A percentile compares a stretch with the other conserved stretches of the same genome.
phyloP scores from a whole-genome alignment of 192 early-diverging fungal species.

The Funneliformis geosporum region DNA sequence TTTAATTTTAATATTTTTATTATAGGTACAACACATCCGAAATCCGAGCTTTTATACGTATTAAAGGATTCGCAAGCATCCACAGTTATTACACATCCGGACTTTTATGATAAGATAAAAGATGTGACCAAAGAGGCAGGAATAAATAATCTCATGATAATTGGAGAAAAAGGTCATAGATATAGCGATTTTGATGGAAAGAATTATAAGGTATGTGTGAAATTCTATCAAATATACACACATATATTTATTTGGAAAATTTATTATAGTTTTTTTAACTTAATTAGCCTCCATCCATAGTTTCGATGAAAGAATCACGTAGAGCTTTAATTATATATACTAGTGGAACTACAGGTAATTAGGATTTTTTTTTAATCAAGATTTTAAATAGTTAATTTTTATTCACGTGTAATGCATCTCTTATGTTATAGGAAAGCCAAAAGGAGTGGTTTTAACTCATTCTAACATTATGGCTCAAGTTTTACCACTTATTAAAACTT shows the following conservation, averaged over 20 bases:
- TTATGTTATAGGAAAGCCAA: conserved; percentile 60
- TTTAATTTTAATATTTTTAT: background rate
- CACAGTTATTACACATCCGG: conserved; percentile 62
- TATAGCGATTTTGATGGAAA: background rate
- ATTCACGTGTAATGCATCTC: conserved; percentile 33
- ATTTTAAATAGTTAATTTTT: background rate
- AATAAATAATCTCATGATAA: conserved; percentile 11
- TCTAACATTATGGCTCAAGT: conserved; percentile 66
- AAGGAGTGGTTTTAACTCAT: conserved; percentile 83
- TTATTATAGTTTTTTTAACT: background rate
- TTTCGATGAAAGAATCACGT: conserved; percentile 30
- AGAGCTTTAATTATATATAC: conserved; percentile 80
- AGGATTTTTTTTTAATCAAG: background rate
- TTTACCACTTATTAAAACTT: conserved; percentile 63
- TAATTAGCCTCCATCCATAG: conserved; percentile 19
- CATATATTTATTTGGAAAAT: background rate
- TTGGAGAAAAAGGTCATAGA: background rate
- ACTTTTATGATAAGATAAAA: conserved; percentile 44
- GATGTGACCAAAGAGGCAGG: background rate
- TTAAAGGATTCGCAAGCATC: conserved; percentile 65
- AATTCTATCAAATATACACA: background rate
- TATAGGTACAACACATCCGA: conserved; percentile 67
- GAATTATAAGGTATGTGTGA: background rate
- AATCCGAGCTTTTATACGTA: conserved; percentile 74
- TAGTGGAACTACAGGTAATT: conserved; percentile 63